These are phyloP conservation scores for Coemansia interrupta DNA, from an alignment of 192 early-diverging fungal species.

Conservation along the genomic window DNA sequence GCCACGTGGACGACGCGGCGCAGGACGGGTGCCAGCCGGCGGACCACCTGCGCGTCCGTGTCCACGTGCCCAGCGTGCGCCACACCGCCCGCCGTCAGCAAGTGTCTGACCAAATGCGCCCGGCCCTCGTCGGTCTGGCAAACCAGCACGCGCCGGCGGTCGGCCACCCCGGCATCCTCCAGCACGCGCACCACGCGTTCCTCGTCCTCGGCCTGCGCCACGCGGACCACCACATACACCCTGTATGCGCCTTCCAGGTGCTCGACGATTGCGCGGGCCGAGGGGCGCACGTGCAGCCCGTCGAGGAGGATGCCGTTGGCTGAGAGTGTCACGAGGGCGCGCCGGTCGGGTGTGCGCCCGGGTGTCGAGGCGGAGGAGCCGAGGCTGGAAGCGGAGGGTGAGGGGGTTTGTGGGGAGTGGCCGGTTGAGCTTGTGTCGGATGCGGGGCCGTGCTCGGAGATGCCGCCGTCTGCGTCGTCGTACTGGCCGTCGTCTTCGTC, in stretches of 20 bases:
- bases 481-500: slow-evolving; percentile 7
- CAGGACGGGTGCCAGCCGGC: slow-evolving; percentile 23
- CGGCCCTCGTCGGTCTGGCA: slow-evolving; percentile 50
- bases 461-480: neutral
- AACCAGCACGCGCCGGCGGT: slow-evolving; percentile 18
- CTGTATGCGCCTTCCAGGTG: slow-evolving; percentile 13
- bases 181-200: neutral
- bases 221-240: slow-evolving; percentile 27
- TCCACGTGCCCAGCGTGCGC: slow-evolving; percentile 28
- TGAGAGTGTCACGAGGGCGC: slow-evolving; percentile 20
- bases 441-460: neutral
- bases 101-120: slow-evolving; percentile 32
- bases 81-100: slow-evolving; percentile 14
- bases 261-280: neutral
- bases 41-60: slow-evolving; percentile 30
- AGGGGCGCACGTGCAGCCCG: slow-evolving; percentile 5
- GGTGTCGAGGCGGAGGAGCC: too few relatives aligned
- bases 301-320: slow-evolving; percentile 28
- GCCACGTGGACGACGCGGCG: slow-evolving; percentile 12
- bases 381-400: too few relatives aligned
- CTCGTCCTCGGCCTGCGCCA: neutral
- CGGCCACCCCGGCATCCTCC: slow-evolving; percentile 6
- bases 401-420: too few relatives aligned
- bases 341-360: neutral
- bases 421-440: too few relatives aligned